Evolutionary conservation across 2,329 filamentous ascomycete species (phyloP).

Genomic region (Ambrosiella cleistominuta): DNA sequence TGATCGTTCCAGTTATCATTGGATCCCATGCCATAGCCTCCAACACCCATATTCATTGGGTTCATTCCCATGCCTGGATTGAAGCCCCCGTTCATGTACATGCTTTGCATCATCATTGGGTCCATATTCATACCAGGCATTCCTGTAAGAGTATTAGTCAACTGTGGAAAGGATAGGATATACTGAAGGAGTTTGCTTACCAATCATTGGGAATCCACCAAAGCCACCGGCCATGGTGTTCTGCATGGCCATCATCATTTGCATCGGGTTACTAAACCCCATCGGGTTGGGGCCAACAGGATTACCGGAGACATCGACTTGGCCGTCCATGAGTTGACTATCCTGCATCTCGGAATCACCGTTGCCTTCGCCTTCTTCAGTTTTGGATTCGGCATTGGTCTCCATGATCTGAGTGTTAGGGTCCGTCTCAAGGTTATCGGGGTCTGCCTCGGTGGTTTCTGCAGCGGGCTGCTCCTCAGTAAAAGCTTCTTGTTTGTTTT

Average conservation of each 20-base stretch:
- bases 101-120: slow-evolving; percentile 55
- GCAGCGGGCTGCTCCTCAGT: neutral
- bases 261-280: slow-evolving; percentile 57
- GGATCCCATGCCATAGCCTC: slow-evolving; percentile 50
- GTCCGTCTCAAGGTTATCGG: no score
- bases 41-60: slow-evolving; percentile 40
- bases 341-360: neutral
- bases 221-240: slow-evolving; percentile 44
- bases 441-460: neutral
- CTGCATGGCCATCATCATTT: slow-evolving; percentile 64
- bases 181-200: slow-evolving; percentile 34
- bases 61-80: slow-evolving; percentile 48
- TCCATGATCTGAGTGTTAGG: no score
- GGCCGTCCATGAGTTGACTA: neutral
- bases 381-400: neutral
- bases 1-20: slow-evolving; percentile 68
- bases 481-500: neutral
- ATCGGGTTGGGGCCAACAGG: slow-evolving; percentile 21
- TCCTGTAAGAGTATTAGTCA: slow-evolving; percentile 26
- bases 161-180: no score
- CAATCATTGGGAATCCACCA: slow-evolving; percentile 62
- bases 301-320: slow-evolving; percentile 10
- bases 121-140: slow-evolving; percentile 80
- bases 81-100: slow-evolving; percentile 67
- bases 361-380: neutral